Evolutionary conservation across 305 asterid genomes (phyloP), one percentile per base, ranked within the genome.

Genomic region (Caryopteris hybrid): DNA sequence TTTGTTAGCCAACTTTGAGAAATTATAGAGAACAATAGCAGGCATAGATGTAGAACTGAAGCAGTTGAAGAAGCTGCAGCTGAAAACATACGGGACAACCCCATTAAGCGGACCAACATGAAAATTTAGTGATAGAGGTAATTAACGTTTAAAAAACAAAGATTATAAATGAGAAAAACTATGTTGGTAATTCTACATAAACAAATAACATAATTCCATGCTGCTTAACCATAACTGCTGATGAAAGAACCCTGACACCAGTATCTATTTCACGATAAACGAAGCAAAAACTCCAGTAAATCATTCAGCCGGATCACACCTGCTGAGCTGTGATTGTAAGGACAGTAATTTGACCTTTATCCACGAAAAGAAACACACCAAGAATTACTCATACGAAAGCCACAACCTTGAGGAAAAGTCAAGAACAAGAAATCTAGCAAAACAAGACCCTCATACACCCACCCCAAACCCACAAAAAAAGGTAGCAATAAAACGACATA

Each of bases 221-320:
- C 27, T 56, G 55, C 61, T 57, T 16, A 57, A 76, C 18, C 56
- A 34, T 45, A 20, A 41, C 13, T 14, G 53, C 18, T 13, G 23
- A 56, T 22, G 4, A 38, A 41, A 42, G 22, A 61, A 18, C n/a
- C 53, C 12, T 8, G 33, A 52, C 8, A 65, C 20, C 5, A 53
- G 53, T 9, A 21, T 62, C 71, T 25, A 48, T 45, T 46, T 25
- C 53, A 56, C 18, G 43, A 43, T 17, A 53, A 55, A 67, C 29
- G 9, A 71, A 57, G 20, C 61, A 6, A 41, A 52, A 10, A 56
- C 69, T 48, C 23, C 34, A 64, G 22, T 39, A 60, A 57, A 54
- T 60, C 69, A 58, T 50, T 34, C 54, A 64, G 31, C 62, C 64
- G 45, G 71, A 68, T 68, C 74, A 70, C 3, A 72, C 23, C 22